Evolutionary conservation across 768 basidiomycete species (phyloP).

Genomic region (Leccinum uliginosum): DNA sequence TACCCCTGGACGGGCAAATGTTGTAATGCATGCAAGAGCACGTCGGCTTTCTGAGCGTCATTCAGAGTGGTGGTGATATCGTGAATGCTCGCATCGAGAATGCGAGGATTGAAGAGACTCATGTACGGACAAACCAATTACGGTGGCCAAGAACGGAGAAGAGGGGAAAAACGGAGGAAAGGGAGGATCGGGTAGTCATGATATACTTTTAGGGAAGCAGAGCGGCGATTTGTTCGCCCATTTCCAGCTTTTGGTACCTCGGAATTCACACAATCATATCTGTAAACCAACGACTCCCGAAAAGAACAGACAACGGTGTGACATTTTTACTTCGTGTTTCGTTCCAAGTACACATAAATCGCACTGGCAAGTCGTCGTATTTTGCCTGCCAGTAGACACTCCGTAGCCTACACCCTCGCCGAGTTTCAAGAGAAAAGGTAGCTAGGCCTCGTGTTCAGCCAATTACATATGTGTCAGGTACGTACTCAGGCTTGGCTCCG

Average conservation of each 20-base stretch:
- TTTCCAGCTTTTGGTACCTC: slow-evolving; percentile 9
- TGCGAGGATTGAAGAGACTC: slow-evolving; percentile 72
- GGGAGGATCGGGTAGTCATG: background rate
- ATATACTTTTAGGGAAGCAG: slow-evolving; percentile 7
- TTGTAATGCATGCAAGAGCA: slow-evolving; percentile 75
- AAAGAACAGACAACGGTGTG: background rate
- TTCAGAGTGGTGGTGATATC: slow-evolving; percentile 56
- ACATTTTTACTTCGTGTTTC: background rate
- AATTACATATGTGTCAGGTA: background rate
- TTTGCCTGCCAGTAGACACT: too few species aligned
- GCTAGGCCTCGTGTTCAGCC: background rate
- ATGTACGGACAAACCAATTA: slow-evolving; percentile 28
- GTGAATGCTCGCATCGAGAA: slow-evolving; percentile 71
- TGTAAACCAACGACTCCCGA: background rate
- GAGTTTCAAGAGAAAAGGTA: background rate
- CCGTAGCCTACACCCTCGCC: background rate
- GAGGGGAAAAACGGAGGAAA: background rate
- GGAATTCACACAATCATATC: background rate
- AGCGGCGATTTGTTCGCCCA: slow-evolving; percentile 9
- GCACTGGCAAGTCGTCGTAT: background rate
- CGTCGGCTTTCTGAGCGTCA: slow-evolving; percentile 66
- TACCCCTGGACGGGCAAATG: slow-evolving; percentile 72
- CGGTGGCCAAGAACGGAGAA: background rate
- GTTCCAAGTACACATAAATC: background rate
- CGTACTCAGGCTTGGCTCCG: background rate